phyloP scores from a whole-genome alignment of 2,329 filamentous ascomycete species.

The Botrytis medusae region DNA sequence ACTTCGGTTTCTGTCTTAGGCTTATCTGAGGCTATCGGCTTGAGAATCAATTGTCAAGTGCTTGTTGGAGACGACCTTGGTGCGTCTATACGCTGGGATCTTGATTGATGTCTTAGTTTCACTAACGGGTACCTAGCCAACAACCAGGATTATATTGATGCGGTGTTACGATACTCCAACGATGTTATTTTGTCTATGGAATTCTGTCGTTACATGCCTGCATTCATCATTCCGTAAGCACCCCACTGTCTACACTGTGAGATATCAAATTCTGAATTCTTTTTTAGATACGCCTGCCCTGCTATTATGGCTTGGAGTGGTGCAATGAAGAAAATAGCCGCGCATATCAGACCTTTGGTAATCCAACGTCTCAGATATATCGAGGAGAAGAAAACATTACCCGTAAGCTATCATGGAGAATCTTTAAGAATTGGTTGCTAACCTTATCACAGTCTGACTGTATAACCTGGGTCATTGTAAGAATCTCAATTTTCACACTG shows the following conservation, averaged over 20 bases:
- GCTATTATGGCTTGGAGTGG: conserved; percentile 4
- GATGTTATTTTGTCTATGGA: conserved; percentile 3
- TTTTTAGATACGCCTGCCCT: not conserved
- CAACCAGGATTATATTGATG: not conserved
- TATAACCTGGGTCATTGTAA: conserved; percentile 1
- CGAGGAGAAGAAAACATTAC: not conserved
- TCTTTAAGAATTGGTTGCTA: not conserved
- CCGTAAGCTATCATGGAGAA: not conserved
- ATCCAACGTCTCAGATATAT: not conserved
- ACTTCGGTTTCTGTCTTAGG: conserved; percentile 5
- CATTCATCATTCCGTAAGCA: not conserved
- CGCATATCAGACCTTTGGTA: conserved; percentile 2
- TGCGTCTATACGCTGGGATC: not conserved
- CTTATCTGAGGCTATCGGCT: not conserved
- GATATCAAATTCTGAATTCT: not conserved
- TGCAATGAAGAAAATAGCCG: not conserved
- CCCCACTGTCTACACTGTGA: not conserved
- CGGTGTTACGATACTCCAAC: not conserved
- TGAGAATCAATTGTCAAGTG: conserved; percentile 4
- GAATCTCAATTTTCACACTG: not conserved
- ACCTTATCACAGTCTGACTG: not conserved
- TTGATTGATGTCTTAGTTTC: not conserved
- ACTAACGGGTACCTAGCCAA: not conserved
- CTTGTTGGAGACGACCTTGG: conserved; percentile 1
- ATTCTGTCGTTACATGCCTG: conserved; percentile 7